Conservation (phyloP, 2,329 filamentous ascomycete species). For the Botrytis cinerea region DNA sequence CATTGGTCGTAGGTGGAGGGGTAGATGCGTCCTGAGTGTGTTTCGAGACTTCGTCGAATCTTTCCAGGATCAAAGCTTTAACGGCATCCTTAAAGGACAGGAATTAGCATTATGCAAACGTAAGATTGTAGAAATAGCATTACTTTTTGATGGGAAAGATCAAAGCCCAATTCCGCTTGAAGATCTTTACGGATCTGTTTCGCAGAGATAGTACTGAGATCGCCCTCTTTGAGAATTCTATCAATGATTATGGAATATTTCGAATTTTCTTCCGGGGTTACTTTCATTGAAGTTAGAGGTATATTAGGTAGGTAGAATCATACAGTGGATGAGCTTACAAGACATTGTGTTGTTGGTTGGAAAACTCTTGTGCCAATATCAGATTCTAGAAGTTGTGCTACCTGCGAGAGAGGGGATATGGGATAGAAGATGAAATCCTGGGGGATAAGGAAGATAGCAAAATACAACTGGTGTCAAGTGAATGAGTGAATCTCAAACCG, state of each 20-base stretch:
- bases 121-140: background rate
- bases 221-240: conserved; percentile 42
- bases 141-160: conserved; percentile 45
- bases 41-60: conserved; percentile 51
- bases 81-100: conserved; percentile 48
- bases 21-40: conserved; percentile 23
- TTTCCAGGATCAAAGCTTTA: conserved; percentile 55
- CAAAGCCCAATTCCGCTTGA: conserved; percentile 39
- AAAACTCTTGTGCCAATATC: conserved; percentile 1
- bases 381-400: conserved; percentile 20
- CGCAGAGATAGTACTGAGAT: conserved; percentile 44
- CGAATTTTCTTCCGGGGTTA: conserved; percentile 37
- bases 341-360: conserved; percentile 29
- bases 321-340: conserved; percentile 27
- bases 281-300: conserved; percentile 30
- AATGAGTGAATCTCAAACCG: conserved; percentile 9
- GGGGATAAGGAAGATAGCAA: background rate
- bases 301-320: background rate
- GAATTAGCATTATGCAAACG: conserved; percentile 21
- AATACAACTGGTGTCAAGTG: conserved; percentile 4
- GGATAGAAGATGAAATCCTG: conserved; percentile 6
- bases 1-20: conserved; percentile 20
- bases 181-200: conserved; percentile 45
- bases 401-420: conserved; percentile 9
- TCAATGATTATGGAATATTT: conserved; percentile 46